phyloP scores from a whole-genome alignment of 768 basidiomycete genomes.

The Xanthoconium stramineum region DNA sequence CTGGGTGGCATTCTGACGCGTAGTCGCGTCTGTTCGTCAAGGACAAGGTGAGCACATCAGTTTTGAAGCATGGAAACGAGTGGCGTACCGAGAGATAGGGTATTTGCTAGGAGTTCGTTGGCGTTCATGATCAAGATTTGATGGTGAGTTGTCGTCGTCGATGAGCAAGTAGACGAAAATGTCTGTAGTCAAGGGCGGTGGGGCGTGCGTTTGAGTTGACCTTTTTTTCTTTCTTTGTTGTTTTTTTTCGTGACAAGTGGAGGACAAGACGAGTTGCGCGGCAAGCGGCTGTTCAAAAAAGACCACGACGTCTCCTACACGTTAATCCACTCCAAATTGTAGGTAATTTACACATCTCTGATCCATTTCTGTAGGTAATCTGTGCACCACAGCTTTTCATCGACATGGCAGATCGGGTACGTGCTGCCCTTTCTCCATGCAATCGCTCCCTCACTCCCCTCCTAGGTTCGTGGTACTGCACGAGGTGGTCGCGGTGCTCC shows the following conservation, averaged over 20 bases:
- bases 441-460: conserved; percentile 22
- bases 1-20: conserved; percentile 89
- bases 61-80: conserved; percentile 26
- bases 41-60: conserved; percentile 23
- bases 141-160: conserved; percentile 25
- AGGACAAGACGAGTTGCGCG: conserved; percentile 25
- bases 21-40: conserved; percentile 64
- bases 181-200: conserved; percentile 12
- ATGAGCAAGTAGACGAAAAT: conserved; percentile 14
- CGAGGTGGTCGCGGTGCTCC: conserved; percentile 46
- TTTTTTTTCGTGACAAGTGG: conserved; percentile 3
- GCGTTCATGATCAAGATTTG: conserved; percentile 72
- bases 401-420: conserved; percentile 33
- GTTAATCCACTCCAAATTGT: conserved; percentile 15
- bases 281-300: conserved; percentile 37
- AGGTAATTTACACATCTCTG: conserved; percentile 12
- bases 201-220: conserved; percentile 10
- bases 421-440: conserved; percentile 2
- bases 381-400: conserved; percentile 4
- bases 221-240: conserved; percentile 8
- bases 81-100: conserved; percentile 81
- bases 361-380: conserved; percentile 15
- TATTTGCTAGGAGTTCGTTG: conserved; percentile 85
- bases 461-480: conserved; percentile 58
- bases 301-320: conserved; percentile 13